Base-by-base conservation (phyloP, 2,329 filamentous ascomycete genomes). In the Rhytidhysteron rufulum region DNA sequence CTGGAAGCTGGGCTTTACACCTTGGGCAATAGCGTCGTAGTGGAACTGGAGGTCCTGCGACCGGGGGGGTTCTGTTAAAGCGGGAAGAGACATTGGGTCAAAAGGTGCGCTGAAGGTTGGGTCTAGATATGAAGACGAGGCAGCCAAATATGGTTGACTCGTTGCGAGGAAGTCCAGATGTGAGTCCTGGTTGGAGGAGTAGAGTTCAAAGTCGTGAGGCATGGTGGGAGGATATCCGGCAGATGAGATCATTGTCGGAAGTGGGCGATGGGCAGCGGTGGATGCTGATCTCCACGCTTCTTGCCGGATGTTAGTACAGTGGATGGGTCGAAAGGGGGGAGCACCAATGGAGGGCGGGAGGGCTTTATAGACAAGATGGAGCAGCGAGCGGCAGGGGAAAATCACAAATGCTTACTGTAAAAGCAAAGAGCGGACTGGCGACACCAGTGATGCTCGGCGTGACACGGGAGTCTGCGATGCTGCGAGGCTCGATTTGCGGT, bases 131-230 rank as follows among this genome's bases (percentile, higher is more conserved):
- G 57, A 60, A 40, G 53, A 53, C 24, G 53, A 49, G 15, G 58
- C 48, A 22, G 56, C 46, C 30, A 59, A 42, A 46, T 53, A 64
- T 13, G 56, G 39, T 27, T 63, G 61, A 42, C 42, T 50, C 30
- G 50, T 53, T 17, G 57, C 47, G n/a, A 57, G 48, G 41, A 54
- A 60, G 15, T 65, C 56, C 18, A 62, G 40, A 15, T 62, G 60
- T 38, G 57, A 51, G 29, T 63, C 54, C 20, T 62, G 54, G 21
- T 53, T 50, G 40, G 50, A 54, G 33, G 63, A 48, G 49, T 67
- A 66, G 35, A 67, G 57, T 45, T 65, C 56, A 31, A 66, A 65
- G 51, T 67, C 63, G 42, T 58, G 53, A 38, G 57, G 49, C 60
- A 67, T 65, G 47, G 24, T 50, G 41, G 45, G 39, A 20, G 56